Conservation (phyloP, 192 early-diverging fungal species). For the Coemansia umbellata region DNA sequence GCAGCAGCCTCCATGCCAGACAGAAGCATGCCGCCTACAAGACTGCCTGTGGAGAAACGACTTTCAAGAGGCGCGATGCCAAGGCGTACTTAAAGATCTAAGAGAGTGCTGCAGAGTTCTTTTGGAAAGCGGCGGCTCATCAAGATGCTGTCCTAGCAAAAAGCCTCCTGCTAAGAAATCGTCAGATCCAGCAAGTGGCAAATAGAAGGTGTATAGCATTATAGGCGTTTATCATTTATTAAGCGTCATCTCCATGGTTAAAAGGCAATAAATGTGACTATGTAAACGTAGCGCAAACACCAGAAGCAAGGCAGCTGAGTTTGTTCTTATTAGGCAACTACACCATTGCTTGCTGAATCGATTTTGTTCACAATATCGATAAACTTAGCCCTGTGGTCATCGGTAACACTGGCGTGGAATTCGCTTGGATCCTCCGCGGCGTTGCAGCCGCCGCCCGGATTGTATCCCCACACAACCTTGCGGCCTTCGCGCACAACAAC, state of each 20-base stretch:
- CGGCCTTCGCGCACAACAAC: slow-evolving; percentile 30
- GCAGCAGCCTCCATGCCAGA: slow-evolving; percentile 44
- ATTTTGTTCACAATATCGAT: slow-evolving; percentile 11
- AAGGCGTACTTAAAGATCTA: slow-evolving; percentile 20
- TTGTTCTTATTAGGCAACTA: not conserved
- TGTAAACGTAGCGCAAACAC: too few relatives aligned
- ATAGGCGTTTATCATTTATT: too few relatives aligned
- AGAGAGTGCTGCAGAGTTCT: slow-evolving; percentile 38
- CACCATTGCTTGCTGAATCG: slow-evolving; percentile 1
- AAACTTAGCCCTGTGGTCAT: slow-evolving; percentile 26
- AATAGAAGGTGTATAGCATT: too few relatives aligned
- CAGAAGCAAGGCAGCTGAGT: not conserved
- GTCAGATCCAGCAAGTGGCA: too few relatives aligned
- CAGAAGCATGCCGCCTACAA: slow-evolving; percentile 42
- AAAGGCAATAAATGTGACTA: too few relatives aligned
- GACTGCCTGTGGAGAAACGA: slow-evolving; percentile 44
- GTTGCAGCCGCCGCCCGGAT: slow-evolving; percentile 19
- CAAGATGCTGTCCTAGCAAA: slow-evolving; percentile 38
- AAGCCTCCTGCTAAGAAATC: not conserved
- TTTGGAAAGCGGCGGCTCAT: slow-evolving; percentile 22
- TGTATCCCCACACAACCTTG: slow-evolving; percentile 28
- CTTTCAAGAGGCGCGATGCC: slow-evolving; percentile 45
- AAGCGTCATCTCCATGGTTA: too few relatives aligned
- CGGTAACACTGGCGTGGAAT: slow-evolving; percentile 2
- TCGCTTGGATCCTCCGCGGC: slow-evolving; percentile 8